These are phyloP conservation scores for Aspergillus felis DNA, from an alignment of 2,329 filamentous ascomycete genomes.

Conservation along the genomic window DNA sequence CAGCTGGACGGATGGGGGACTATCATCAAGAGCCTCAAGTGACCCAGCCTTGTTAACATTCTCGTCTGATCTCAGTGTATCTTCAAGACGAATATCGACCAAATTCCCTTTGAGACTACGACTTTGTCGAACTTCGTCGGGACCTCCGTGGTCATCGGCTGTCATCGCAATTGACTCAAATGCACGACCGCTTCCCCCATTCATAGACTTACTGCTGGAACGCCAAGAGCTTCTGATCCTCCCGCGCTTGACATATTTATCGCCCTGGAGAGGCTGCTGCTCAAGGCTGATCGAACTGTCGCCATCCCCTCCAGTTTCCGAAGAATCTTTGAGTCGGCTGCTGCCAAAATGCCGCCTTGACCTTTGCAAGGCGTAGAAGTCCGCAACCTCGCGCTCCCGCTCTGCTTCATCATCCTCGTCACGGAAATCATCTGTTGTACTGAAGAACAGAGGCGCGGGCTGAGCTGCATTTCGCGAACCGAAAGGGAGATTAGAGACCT, in stretches of 20 bases:
- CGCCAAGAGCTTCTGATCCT: conserved; percentile 58
- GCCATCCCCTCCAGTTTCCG: conserved; percentile 72
- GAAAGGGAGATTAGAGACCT: conserved; percentile 73
- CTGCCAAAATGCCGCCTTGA: conserved; percentile 85
- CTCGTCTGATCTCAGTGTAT: conserved; percentile 48
- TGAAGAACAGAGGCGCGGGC: conserved; percentile 91
- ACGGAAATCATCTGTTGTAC: conserved; percentile 80
- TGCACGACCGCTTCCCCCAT: conserved; percentile 36
- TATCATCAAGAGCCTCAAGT: conserved; percentile 43
- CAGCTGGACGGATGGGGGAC: conserved; percentile 52
- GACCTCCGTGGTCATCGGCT: conserved; percentile 32
- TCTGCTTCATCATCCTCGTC: conserved; percentile 93
- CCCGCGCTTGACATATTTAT: conserved; percentile 40
- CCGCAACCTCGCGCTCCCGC: conserved; percentile 85
- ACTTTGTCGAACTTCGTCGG: conserved; percentile 33
- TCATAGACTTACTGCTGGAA: conserved; percentile 40
- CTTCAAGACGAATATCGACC: conserved; percentile 82
- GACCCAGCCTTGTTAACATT: conserved; percentile 42
- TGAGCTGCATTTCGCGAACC: conserved; percentile 70
- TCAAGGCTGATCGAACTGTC: conserved; percentile 55
- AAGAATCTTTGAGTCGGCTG: conserved; percentile 78
- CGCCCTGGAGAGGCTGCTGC: conserved; percentile 31
- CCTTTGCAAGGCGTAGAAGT: conserved; percentile 85
- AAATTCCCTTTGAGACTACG: conserved; percentile 63
- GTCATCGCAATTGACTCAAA: conserved; percentile 33